A percentile compares a stretch with the other conserved stretches of the same genome.
These are phyloP conservation scores for Apiospora malaysiana DNA, from an alignment of 2,329 filamentous ascomycete species.

Conservation along the genomic window DNA sequence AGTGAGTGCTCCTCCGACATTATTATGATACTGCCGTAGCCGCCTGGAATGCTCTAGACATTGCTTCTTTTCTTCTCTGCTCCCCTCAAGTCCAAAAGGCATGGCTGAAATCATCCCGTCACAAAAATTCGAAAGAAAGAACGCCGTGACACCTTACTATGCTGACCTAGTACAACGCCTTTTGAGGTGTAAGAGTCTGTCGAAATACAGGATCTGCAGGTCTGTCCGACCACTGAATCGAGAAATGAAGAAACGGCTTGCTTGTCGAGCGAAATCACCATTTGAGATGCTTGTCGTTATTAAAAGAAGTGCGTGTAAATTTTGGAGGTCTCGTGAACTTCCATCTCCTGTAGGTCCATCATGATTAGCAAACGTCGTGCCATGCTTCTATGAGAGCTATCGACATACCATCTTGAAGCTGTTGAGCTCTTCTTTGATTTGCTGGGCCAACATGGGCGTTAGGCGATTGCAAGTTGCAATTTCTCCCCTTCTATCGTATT, in stretches of 20 bases:
- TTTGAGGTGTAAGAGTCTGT: constrained; percentile 52
- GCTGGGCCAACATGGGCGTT: constrained; percentile 95
- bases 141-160: constrained; percentile 65
- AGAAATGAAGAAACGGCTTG: constrained; percentile 31
- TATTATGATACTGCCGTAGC: constrained; percentile 18
- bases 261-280: constrained; percentile 35
- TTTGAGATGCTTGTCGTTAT: constrained; percentile 50
- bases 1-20: constrained; percentile 14
- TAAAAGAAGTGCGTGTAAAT: constrained; percentile 99
- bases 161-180: constrained; percentile 60
- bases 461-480: constrained; percentile 97
- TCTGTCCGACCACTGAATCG: constrained; percentile 34
- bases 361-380: constrained; percentile 45
- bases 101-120: constrained; percentile 18
- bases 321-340: constrained; percentile 98
- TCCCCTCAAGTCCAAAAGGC: constrained; percentile 17
- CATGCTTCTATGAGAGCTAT: not conserved
- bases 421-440: constrained; percentile 99
- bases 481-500: constrained; percentile 95
- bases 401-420: constrained; percentile 94
- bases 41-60: constrained; percentile 3
- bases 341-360: constrained; percentile 79
- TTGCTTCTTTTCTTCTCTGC: constrained; percentile 13
- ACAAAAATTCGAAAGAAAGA: constrained; percentile 48
- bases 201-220: constrained; percentile 55